Evolutionary conservation across 495 filamentous ascomycete genomes (phyloP), one percentile per base, ranked within the genome.

Genomic region (Hapsidospora chrysogenum): DNA sequence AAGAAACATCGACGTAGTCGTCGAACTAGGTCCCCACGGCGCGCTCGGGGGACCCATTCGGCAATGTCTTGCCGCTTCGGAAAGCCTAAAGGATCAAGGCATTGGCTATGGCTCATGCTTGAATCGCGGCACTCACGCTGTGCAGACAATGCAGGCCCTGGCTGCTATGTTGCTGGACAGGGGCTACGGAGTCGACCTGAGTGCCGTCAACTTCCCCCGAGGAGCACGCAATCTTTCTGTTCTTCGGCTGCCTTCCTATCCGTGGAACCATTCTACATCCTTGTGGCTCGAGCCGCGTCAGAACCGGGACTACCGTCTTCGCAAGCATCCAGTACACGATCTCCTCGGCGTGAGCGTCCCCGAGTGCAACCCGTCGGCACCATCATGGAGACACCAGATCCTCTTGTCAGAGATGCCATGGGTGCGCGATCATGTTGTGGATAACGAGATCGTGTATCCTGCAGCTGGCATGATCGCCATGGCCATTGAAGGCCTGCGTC

Each of bases 21-120:
- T 76, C 9, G 72, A 76, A 31, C 49, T 75, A 22, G 73, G 74
- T 0, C 69, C 75, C 17, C 73, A 78, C 39, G 42, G 53, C 2
- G 63, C 72, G 1, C 41, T 80, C 0, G 52, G 60, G 18, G 60
- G 59, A 0, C 66, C 69, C 0, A 36, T 69, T 9, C 49, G 54
- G n/a, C 56, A 72, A 36, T 62, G 64, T 3, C 38, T 33, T 2
- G 32, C 32, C 27, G 31, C 2, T 9, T 32, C n/a, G n/a, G n/a
- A n/a, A 21, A 2, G 15, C 25, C 25, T 23, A 35, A 33, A 36
- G 31, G 16, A 18, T 17, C 7, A n/a, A n/a, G 14, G 7, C 4
- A 31, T 9, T 2, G 37, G 48, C 9, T 2, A 49, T 41, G 11
- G 54, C 41, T 20, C 43, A 45, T 41, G 17, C 19, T 13, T 55